Evolutionary conservation across 495 filamentous ascomycete species (phyloP).

Genomic region (Sordaria brevicollis): DNA sequence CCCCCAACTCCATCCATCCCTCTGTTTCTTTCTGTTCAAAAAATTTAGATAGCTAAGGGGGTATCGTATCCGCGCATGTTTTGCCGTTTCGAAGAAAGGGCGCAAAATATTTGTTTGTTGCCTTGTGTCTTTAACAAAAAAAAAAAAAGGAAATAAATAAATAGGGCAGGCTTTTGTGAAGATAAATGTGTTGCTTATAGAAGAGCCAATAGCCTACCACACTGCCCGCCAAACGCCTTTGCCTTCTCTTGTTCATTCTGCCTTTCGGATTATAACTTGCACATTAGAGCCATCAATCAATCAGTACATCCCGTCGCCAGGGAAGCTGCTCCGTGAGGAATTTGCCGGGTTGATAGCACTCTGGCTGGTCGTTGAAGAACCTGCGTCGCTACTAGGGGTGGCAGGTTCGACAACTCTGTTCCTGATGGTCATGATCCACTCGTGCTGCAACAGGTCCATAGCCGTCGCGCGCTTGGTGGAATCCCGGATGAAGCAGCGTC

Average conservation of each 20-base stretch:
- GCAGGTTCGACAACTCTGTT: constrained; percentile 44
- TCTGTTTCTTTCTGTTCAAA: neutral
- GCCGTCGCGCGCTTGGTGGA: constrained; percentile 69
- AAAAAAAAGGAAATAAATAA: neutral
- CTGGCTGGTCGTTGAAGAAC: constrained; percentile 24
- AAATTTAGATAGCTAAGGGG: neutral
- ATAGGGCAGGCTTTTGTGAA: neutral
- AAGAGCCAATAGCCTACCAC: too few relatives aligned
- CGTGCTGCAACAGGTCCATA: constrained; percentile 84
- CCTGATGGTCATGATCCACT: constrained; percentile 72
- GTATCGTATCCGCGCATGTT: neutral
- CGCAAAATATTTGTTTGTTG: neutral
- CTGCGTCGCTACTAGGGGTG: constrained; percentile 40
- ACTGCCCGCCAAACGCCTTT: too few relatives aligned
- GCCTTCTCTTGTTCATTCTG: neutral
- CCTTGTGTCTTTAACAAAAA: neutral
- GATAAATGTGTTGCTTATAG: neutral
- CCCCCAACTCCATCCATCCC: too few relatives aligned
- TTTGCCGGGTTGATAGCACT: constrained; percentile 19
- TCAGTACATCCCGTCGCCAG: constrained; percentile 6
- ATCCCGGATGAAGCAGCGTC: constrained; percentile 79
- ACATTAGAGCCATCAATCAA: neutral
- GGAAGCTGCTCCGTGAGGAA: neutral
- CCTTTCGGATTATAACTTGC: too few relatives aligned
- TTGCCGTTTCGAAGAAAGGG: neutral